Base-by-base conservation (phyloP, 192 early-diverging fungal genomes). In the Mortierella claussenii region DNA sequence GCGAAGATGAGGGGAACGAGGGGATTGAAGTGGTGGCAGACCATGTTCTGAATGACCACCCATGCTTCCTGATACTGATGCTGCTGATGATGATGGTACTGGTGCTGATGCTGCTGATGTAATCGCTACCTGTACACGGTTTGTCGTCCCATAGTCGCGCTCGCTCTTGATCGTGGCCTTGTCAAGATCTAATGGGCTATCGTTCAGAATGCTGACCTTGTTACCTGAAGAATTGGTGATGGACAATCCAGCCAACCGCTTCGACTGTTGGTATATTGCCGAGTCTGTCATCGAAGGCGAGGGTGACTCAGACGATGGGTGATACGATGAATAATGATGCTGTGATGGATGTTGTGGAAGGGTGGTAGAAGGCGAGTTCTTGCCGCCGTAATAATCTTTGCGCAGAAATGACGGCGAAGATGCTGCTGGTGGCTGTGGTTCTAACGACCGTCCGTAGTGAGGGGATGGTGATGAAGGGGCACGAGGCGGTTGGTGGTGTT, bases 191-290 rank as follows among this genome's bases (percentile, higher is more conserved):
- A 47, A 48, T 33, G 60, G 53, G 34, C 31, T 61, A 31, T 71
- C 69, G 55, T 71, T 71, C 44, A 71, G 31, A 32, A 76, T 76
- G 53, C 64, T 76, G 58, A 76, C 73, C 24, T 76, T 76, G 51
- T 53, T 57, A 0, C 73, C 73, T 26, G 73, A 62, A 24, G 73
- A 76, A 55, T 76, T 67, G 57, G 73, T 76, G 73, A 76, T 76
- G 47, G 73, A 76, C 58, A 76, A 51, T 66, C 73, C 73, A 50
- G 73, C 73, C 31, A 76, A 33, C 15, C 59, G 64, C 26, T 66
- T 65, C 32, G 73, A 76, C 31, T 76, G 73, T 33, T 76, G 73
- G 45, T 76, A 46, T 10, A 76, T 51, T 10, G 73, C 73, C 18
- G 59, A 52, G 46, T 76, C 73, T 1, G 64, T 60, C 63, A 66